Evolutionary conservation across 2,329 filamentous ascomycete species (phyloP), one percentile per base, ranked within the genome.

Genomic region (Lasiodiplodia theobromae): DNA sequence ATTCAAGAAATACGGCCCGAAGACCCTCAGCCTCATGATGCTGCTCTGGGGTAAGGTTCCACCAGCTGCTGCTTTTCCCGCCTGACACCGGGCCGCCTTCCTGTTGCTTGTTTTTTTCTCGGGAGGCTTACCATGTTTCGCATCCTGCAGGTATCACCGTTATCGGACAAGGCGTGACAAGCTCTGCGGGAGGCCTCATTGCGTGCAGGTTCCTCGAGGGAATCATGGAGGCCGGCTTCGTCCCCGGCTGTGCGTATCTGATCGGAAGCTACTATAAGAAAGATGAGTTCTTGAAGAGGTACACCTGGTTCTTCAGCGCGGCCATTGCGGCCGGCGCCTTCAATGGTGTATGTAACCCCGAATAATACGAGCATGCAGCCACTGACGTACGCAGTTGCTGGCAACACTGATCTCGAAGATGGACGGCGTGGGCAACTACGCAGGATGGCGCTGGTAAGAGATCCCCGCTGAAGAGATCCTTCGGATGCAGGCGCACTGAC

Each of bases 271-370:
- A 76, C 67, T 85, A 84, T 82, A 87, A 72, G 85, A 89, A 76
- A 74, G 84, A 75, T 84, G 87, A 73, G 85, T 79, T 83, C 23
- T 79, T 83, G 71, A 78, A 84, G 66, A 81, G 87, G 25, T 84
- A 88, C 66, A 85, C 86, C 12, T 80, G 89, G 18, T 90, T 89
- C 76, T 89, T 86, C 74, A 87, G 85, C 51, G 86, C 86, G 18
- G 85, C 86, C 2, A 84, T 86, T 11, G 76, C 88, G 34, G 86
- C 87, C 4, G 86, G 86, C 28, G 87, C 87, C 2, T 89, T 90
- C 74, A 86, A 86, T 60, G 87, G 87, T 37, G 65, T 58, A 58
- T 25, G 53, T 49, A 4, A 5, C 38, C 12, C 21, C 34, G 16
- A 51, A 5, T 1, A 4, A 7, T 10, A 21, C 4, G 16, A 23